Conservation (phyloP, 345 rosid species). For the Camelina sativa region DNA sequence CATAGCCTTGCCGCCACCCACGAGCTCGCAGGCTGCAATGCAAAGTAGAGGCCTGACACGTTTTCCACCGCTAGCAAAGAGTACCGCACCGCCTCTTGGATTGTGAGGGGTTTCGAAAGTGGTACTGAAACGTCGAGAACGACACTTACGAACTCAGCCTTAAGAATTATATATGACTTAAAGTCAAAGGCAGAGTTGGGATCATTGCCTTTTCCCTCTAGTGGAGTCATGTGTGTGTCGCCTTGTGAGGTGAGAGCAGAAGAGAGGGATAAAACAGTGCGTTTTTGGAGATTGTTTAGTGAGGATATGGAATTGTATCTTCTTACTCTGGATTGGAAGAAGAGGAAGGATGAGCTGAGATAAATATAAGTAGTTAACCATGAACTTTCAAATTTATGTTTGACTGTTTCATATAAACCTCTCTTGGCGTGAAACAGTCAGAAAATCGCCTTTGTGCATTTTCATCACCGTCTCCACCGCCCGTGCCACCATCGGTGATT, state of each 20-base stretch:
- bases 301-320: slow-evolving; percentile 49
- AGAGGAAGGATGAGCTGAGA: slow-evolving; percentile 20
- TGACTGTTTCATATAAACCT: no score
- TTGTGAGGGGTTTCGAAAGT: slow-evolving; percentile 59
- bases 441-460: no score
- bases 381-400: no score
- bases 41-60: slow-evolving; percentile 83
- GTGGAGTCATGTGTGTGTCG: slow-evolving; percentile 40
- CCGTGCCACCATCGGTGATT: no score
- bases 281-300: slow-evolving; percentile 16
- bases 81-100: slow-evolving; percentile 85
- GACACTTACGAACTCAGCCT: slow-evolving; percentile 57
- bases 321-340: slow-evolving; percentile 20
- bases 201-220: slow-evolving; percentile 43
- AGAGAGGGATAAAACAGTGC: slow-evolving; percentile 43
- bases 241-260: slow-evolving; percentile 53
- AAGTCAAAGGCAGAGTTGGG: slow-evolving; percentile 56
- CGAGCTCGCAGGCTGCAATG: slow-evolving; percentile 80
- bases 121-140: slow-evolving; percentile 67
- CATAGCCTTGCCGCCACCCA: slow-evolving; percentile 73
- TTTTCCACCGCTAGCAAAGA: slow-evolving; percentile 87
- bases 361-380: slow-evolving; percentile 2
- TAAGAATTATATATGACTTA: slow-evolving; percentile 70
- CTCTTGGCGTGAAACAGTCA: no score
- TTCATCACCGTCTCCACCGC: no score